Evolutionary conservation across 345 rosid species (phyloP), one percentile per base, ranked within the genome.

Genomic region (Carallia brachiata): DNA sequence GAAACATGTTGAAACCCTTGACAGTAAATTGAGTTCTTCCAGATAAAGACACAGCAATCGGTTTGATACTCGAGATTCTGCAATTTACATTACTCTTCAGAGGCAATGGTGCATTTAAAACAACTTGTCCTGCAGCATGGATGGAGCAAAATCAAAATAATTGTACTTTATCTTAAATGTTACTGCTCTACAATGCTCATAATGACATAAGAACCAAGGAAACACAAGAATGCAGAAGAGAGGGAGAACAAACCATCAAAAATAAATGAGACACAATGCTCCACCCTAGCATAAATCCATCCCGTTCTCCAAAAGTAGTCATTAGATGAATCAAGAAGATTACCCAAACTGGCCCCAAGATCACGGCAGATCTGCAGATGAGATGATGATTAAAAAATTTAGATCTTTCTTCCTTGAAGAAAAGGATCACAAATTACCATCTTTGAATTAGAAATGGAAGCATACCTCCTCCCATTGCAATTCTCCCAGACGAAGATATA

Each of bases 381-480:
- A 39, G 72, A 55, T 6, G 32, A 9, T 28, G 7, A 52, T 52
- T 23, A 69, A 37, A 23, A 66, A 67, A 58, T 66, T 61, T 56
- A 23, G 72, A 61, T 44, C 62, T 32, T 27, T 40, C 31, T 55
- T 62, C 23, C 56, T 44, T 18, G 16, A 52, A 70, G 28, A 56
- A 12, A n/a, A 58, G 52, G 52, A 37, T 17, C 6, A 67, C 6
- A 16, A 66, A 34, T 15, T 50, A 18, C 19, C 37, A 34, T 55
- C 65, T 65, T 64, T 50, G 62, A 70, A 34, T 62, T 30, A 54
- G 56, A 16, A 57, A 30, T 7, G 70, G 63, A 75, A 70, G 68
- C 90, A 79, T 78, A 95, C 99, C 80, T 95, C 94, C 69, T 89
- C 91, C 99, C 99, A 95, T 70, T 85, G 88, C 70, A 87, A 82